A percentile compares a stretch with the other conserved stretches of the same genome.
Conservation (phyloP, 306 rosid species). For the Cucumis hystrix region DNA sequence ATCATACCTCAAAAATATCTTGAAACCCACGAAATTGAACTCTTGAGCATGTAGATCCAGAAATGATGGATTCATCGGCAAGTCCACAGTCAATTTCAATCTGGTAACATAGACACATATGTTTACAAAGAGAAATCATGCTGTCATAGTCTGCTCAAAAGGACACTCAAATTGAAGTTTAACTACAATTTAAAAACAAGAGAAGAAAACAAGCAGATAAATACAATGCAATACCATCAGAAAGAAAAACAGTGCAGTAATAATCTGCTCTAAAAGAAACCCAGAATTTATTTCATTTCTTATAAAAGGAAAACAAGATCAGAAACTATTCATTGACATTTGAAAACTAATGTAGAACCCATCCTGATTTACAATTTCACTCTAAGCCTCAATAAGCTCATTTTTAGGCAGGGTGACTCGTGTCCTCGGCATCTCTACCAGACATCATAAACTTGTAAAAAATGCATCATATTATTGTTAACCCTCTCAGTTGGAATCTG, state of each 20-base stretch:
- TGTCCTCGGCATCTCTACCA: background rate
- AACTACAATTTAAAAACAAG: background rate
- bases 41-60: constrained; percentile 58
- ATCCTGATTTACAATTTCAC: background rate
- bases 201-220: background rate
- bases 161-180: background rate
- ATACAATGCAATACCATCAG: background rate
- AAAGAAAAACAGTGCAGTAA: background rate
- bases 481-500: background rate
- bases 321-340: background rate
- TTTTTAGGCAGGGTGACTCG: background rate
- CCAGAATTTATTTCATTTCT: background rate
- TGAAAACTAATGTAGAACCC: background rate
- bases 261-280: background rate
- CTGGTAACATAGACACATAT: constrained; percentile 22
- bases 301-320: background rate
- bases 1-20: constrained; percentile 56
- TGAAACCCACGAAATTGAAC: constrained; percentile 66
- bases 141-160: background rate
- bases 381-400: background rate
- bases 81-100: constrained; percentile 69
- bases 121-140: background rate
- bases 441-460: background rate
- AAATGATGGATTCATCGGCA: constrained; percentile 42
- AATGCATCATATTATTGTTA: background rate